Evolutionary conservation across 345 rosid genomes (phyloP).

Genomic region (Sonneratia caseolaris): DNA sequence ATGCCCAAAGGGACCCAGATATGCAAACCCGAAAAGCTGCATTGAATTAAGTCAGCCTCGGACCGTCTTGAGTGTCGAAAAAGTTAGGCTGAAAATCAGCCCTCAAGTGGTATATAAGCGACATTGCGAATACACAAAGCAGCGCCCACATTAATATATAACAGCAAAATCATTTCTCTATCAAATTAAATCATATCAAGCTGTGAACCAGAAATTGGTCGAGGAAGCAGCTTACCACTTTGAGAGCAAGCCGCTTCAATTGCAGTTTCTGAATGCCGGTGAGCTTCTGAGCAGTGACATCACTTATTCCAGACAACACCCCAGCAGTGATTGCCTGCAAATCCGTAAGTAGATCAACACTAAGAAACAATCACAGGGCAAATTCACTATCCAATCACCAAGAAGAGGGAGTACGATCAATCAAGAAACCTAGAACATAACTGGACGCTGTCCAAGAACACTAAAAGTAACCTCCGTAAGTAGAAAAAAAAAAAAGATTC

Average conservation of each 20-base stretch:
- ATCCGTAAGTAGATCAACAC: no score
- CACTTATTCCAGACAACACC: conserved; percentile 63
- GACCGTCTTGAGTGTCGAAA: background rate
- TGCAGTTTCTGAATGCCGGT: conserved; percentile 79
- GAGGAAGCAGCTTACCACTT: conserved; percentile 46
- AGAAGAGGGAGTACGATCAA: no score
- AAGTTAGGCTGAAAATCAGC: background rate
- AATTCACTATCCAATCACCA: background rate
- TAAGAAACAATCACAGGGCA: background rate
- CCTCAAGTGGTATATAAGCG: background rate
- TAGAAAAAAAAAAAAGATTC: no score
- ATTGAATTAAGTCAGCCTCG: conserved; percentile 5
- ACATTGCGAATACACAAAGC: no score
- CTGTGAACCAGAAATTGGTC: background rate
- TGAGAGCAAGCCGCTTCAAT: conserved; percentile 66
- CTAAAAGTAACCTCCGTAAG: no score
- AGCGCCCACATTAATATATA: background rate
- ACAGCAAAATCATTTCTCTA: background rate
- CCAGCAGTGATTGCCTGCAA: conserved; percentile 76
- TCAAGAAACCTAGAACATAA: background rate
- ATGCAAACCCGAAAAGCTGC: conserved; percentile 73
- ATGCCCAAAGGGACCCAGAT: conserved; percentile 85
- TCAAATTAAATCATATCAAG: background rate
- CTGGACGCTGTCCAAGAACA: background rate
- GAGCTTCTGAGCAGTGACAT: conserved; percentile 68